These are phyloP conservation scores for Cutaneotrichosporon cavernicola DNA, from an alignment of 1,284 basidiomycete species.

Conservation along the genomic window DNA sequence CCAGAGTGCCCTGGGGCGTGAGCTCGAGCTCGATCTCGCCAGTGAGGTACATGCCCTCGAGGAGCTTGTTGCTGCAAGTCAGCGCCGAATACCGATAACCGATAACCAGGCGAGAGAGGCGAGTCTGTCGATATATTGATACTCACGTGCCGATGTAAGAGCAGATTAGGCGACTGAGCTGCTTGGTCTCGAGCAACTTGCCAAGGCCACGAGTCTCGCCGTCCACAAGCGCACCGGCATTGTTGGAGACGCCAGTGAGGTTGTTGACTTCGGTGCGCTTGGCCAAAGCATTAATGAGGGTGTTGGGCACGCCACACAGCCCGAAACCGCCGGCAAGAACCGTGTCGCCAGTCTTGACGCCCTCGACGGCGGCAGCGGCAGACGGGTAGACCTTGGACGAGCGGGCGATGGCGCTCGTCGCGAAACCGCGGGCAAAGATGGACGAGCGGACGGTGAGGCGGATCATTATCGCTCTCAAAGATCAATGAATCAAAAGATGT, in stretches of 20 bases:
- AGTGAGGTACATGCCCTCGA: constrained; percentile 67
- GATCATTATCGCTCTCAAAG: background rate
- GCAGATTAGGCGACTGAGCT: constrained; percentile 79
- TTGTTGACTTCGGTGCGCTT: constrained; percentile 68
- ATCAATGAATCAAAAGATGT: too few species aligned
- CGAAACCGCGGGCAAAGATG: constrained; percentile 18
- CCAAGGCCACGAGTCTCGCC: constrained; percentile 53
- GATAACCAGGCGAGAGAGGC: too few species aligned
- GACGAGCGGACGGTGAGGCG: constrained; percentile 1
- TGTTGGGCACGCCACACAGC: constrained; percentile 61
- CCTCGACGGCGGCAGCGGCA: constrained; percentile 75
- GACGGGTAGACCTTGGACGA: constrained; percentile 69
- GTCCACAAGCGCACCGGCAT: constrained; percentile 62
- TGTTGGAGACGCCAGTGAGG: constrained; percentile 85
- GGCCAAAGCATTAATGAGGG: constrained; percentile 73
- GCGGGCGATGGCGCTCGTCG: constrained; percentile 14
- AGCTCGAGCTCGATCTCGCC: constrained; percentile 83
- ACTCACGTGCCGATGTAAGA: constrained; percentile 70
- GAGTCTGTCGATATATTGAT: too few species aligned
- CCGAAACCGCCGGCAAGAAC: constrained; percentile 69
- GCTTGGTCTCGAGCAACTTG: constrained; percentile 67
- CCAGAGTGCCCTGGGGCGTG: constrained; percentile 84
- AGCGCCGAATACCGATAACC: background rate
- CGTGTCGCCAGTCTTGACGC: constrained; percentile 73
- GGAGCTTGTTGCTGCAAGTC: constrained; percentile 50